These are phyloP conservation scores for Teratosphaeria viscida DNA, from an alignment of 2,329 filamentous ascomycete genomes.

Conservation along the genomic window DNA sequence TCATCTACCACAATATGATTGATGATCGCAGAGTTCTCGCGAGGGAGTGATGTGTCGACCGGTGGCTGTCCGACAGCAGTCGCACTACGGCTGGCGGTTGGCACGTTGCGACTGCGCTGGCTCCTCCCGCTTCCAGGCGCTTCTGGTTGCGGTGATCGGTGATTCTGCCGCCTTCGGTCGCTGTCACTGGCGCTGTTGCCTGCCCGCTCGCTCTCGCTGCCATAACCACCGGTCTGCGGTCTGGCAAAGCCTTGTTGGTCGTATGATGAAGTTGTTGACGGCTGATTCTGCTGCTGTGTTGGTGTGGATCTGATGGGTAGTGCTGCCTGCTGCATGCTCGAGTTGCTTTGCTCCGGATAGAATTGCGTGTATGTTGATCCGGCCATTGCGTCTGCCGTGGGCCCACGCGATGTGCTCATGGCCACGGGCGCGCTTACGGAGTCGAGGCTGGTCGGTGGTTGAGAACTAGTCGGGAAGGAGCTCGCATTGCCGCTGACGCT, in stretches of 20 bases:
- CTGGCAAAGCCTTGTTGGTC: constrained; percentile 16
- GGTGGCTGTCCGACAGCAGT: constrained; percentile 45
- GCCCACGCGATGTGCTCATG: constrained; percentile 36
- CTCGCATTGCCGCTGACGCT: constrained; percentile 31
- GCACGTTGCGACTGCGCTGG: constrained; percentile 25
- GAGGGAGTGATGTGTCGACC: constrained; percentile 45
- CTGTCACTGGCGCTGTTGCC: constrained; percentile 27
- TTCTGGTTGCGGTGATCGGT: constrained; percentile 34
- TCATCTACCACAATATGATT: constrained; percentile 68
- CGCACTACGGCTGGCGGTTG: constrained; percentile 34
- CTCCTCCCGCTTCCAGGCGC: constrained; percentile 34
- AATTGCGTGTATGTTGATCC: constrained; percentile 73
- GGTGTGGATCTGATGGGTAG: constrained; percentile 19
- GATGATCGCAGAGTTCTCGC: constrained; percentile 70
- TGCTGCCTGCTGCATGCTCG: constrained; percentile 10
- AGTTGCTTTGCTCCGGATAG: constrained; percentile 18
- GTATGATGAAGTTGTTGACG: constrained; percentile 13
- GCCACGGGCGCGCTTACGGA: constrained; percentile 26
- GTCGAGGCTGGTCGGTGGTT: constrained; percentile 21
- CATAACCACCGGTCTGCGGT: constrained; percentile 28
- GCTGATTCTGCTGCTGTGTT: constrained; percentile 8
- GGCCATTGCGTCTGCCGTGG: constrained; percentile 46
- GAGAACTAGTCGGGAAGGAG: constrained; percentile 31
- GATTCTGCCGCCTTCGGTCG: constrained; percentile 18
- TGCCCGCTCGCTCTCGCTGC: constrained; percentile 29